Percentiles rank a stretch among this genome's conserved stretches.
Evolutionary conservation across 2,329 filamentous ascomycete species (phyloP).

Genomic region (Fusarium sublunatum): DNA sequence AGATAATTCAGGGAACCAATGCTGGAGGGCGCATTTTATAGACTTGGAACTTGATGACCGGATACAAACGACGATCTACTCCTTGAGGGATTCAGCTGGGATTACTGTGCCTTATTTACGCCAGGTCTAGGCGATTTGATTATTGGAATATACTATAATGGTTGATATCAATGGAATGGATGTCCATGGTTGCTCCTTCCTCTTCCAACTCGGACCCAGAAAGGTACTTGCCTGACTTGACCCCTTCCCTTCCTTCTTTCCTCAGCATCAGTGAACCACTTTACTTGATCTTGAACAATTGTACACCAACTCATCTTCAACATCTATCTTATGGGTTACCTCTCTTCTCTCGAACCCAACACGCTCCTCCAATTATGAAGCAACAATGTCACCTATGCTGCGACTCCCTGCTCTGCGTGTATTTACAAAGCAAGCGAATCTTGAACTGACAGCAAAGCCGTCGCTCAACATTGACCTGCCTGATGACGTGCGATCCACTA

Average conservation of each 20-base stretch:
- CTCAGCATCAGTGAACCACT: neutral
- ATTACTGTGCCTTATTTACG: conserved; percentile 25
- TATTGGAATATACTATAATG: conserved; percentile 7
- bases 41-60: conserved; percentile 32
- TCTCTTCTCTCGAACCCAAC: neutral
- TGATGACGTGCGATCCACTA: conserved; percentile 5
- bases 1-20: conserved; percentile 24
- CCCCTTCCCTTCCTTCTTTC: conserved; percentile 1
- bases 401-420: conserved; percentile 45
- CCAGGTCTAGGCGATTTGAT: conserved; percentile 11
- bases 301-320: too few relatives aligned
- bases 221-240: neutral
- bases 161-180: neutral
- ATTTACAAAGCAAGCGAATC: conserved; percentile 32
- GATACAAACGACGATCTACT: conserved; percentile 21
- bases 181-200: conserved; percentile 6
- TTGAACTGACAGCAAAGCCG: conserved; percentile 43
- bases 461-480: conserved; percentile 47
- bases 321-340: too few relatives aligned
- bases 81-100: conserved; percentile 17
- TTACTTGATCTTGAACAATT: too few relatives aligned
- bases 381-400: conserved; percentile 27
- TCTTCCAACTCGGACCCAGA: neutral
- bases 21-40: conserved; percentile 37
- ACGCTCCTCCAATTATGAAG: neutral